Evolutionary conservation across 345 rosid genomes (phyloP).

Genomic region (Eucalyptus fibrosa): DNA sequence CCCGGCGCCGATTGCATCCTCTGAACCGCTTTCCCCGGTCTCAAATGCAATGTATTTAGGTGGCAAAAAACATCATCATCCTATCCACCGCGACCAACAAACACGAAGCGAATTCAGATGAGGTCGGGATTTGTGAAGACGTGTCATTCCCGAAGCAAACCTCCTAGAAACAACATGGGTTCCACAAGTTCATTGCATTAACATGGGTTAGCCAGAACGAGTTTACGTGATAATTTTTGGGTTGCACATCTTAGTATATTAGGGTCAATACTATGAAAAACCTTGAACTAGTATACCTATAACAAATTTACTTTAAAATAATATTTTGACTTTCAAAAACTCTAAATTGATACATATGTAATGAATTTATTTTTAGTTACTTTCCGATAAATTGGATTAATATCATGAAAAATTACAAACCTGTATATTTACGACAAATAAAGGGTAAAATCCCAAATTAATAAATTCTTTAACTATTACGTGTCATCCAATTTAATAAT

Average conservation of each 20-base stretch:
- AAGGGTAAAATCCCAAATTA: rapidly evolving
- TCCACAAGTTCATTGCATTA: background rate
- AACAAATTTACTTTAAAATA: rapidly evolving
- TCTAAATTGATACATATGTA: too few relatives aligned
- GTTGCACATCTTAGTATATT: background rate
- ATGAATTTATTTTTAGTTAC: rapidly evolving
- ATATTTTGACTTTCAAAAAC: too few relatives aligned
- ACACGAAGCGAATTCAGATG: background rate
- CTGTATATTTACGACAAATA: rapidly evolving
- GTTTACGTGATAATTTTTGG: background rate
- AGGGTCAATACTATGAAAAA: too few relatives aligned
- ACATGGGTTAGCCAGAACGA: rapidly evolving
- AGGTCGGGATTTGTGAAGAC: background rate
- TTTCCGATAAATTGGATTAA: too few relatives aligned
- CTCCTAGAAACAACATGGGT: background rate
- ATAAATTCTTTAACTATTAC: rapidly evolving
- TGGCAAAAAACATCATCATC: background rate
- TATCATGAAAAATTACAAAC: too few relatives aligned
- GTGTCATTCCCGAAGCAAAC: background rate
- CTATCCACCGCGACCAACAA: background rate
- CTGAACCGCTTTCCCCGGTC: background rate
- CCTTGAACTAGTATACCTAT: too few relatives aligned
- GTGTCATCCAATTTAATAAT: rapidly evolving
- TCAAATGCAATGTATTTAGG: background rate
- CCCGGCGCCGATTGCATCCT: background rate